phyloP scores from a whole-genome alignment of 208 protist species.

The Angomonas deanei region DNA sequence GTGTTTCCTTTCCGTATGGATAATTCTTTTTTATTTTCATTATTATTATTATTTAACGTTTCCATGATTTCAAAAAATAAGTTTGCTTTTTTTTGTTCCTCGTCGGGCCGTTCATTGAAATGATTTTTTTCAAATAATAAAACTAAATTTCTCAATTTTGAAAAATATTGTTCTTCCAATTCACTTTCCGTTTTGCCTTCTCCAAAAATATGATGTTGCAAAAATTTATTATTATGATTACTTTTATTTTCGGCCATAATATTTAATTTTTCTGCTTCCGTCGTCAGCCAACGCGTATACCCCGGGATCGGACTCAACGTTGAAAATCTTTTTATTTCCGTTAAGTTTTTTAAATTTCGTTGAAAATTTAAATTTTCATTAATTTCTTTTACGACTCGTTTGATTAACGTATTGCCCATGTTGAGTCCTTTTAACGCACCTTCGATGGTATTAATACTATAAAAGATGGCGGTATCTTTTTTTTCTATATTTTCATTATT shows the following conservation, averaged over 20 bases:
- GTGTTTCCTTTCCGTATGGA: no score
- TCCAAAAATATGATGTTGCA: background rate
- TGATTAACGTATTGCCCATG: constrained; percentile 85
- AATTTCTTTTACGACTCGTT: constrained; percentile 77
- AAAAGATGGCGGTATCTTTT: constrained; percentile 79
- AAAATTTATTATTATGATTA: background rate
- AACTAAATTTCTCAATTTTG: background rate
- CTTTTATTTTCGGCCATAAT: background rate
- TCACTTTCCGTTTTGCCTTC: background rate
- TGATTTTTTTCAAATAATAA: background rate
- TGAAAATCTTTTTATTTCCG: constrained; percentile 55
- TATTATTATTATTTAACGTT: background rate
- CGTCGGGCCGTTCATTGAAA: background rate
- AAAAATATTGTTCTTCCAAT: background rate
- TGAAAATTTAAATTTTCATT: constrained; percentile 58
- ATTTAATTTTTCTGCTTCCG: constrained; percentile 40
- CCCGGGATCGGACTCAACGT: constrained; percentile 83
- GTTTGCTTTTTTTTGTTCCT: background rate
- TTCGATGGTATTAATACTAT: constrained; percentile 83
- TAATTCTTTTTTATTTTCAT: background rate
- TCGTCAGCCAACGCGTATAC: constrained; percentile 64
- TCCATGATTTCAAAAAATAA: background rate
- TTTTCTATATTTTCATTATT: constrained; percentile 5
- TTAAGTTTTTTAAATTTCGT: constrained; percentile 22
- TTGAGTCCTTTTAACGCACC: constrained; percentile 72